Percentiles rank a stretch among this genome's conserved stretches.
Conservation (phyloP, 768 basidiomycete genomes). For the Boletellus ananas region DNA sequence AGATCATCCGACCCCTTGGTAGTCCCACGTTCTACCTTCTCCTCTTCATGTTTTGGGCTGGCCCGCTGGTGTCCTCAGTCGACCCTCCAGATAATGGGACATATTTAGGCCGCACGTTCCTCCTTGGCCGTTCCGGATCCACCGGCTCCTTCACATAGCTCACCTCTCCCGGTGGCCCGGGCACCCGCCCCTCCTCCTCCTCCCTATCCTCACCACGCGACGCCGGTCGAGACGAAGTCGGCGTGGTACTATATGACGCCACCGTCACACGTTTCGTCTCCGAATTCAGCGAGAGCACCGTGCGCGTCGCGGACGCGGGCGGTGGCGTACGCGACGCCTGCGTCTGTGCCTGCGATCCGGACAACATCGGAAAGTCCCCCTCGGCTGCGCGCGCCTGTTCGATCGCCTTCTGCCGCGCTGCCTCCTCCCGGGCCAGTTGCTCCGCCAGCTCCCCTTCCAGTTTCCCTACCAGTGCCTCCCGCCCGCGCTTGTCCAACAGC, state of each 20-base stretch:
- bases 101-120: constrained; percentile 40
- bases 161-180: constrained; percentile 36
- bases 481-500: constrained; percentile 35
- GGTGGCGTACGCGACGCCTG: constrained; percentile 14
- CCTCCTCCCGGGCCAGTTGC: constrained; percentile 45
- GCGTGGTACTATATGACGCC: constrained; percentile 43
- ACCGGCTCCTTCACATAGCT: constrained; percentile 29
- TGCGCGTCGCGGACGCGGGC: constrained; percentile 44
- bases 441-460: constrained; percentile 44
- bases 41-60: constrained; percentile 2
- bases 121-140: constrained; percentile 40
- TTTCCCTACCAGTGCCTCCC: constrained; percentile 36
- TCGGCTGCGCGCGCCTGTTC: constrained; percentile 48
- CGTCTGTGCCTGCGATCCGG: constrained; percentile 7
- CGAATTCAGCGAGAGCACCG: constrained; percentile 55
- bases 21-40: neutral
- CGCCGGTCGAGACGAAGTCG: constrained; percentile 34
- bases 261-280: constrained; percentile 51
- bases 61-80: neutral
- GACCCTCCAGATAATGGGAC: constrained; percentile 26
- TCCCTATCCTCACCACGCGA: constrained; percentile 35
- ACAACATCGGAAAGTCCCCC: constrained; percentile 62
- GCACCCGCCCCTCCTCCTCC: constrained; percentile 39
- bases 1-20: neutral
- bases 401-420: constrained; percentile 42